phyloP scores from a whole-genome alignment of 768 basidiomycete species.

The Phaeotremella fagi region DNA sequence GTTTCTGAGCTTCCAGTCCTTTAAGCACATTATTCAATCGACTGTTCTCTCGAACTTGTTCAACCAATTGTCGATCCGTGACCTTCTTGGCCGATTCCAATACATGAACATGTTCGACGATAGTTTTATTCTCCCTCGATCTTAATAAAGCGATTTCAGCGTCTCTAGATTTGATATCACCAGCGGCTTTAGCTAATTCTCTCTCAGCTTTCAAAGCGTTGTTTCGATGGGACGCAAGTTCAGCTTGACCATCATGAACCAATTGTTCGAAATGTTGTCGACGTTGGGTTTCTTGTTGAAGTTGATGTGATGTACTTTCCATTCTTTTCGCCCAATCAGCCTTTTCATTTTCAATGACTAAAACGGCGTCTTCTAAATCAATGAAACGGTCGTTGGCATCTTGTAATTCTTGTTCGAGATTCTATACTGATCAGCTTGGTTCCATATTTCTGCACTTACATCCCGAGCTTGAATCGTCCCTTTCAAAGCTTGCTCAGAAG shows the following conservation, averaged over 20 bases:
- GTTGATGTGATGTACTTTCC: constrained; percentile 64
- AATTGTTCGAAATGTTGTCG: constrained; percentile 75
- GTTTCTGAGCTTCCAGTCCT: constrained; percentile 78
- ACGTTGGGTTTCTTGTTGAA: constrained; percentile 68
- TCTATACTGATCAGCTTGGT: constrained; percentile 51
- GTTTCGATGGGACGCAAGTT: constrained; percentile 63
- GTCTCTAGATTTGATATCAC: constrained; percentile 73
- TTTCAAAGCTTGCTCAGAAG: constrained; percentile 19
- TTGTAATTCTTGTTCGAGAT: constrained; percentile 69
- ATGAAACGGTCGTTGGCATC: constrained; percentile 69
- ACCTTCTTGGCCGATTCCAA: constrained; percentile 91
- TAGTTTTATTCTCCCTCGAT: constrained; percentile 83
- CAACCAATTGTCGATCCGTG: constrained; percentile 82
- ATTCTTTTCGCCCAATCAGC: constrained; percentile 67
- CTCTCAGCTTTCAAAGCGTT: constrained; percentile 66
- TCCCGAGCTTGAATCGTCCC: constrained; percentile 57
- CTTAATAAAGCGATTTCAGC: constrained; percentile 82
- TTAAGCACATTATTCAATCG: constrained; percentile 70
- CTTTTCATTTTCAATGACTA: constrained; percentile 78
- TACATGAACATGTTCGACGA: constrained; percentile 95
- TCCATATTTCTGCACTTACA: constrained; percentile 51
- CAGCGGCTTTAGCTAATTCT: constrained; percentile 73
- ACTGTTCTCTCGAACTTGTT: constrained; percentile 71
- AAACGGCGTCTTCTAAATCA: constrained; percentile 79
- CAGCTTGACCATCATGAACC: constrained; percentile 52